phyloP scores from a whole-genome alignment of 2,329 filamentous ascomycete genomes.

The Verticillium longisporum region DNA sequence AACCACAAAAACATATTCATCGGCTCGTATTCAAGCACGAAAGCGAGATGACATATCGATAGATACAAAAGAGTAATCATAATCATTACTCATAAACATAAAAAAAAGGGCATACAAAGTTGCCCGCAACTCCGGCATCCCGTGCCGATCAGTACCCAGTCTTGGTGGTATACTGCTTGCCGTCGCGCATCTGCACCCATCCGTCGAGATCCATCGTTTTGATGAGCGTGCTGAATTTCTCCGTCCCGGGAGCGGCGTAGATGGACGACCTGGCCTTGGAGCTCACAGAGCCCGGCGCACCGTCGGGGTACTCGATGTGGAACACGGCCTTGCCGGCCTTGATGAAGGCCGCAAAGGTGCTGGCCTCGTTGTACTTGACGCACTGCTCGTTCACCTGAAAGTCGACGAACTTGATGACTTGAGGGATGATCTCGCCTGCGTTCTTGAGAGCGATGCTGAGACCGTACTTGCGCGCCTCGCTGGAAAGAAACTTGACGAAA shows the following conservation, averaged over 20 bases:
- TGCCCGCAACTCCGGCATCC: not conserved
- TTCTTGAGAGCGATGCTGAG: conserved; percentile 65
- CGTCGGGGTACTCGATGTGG: conserved; percentile 63
- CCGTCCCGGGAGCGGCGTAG: conserved; percentile 36
- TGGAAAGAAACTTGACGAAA: conserved; percentile 56
- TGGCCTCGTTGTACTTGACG: conserved; percentile 52
- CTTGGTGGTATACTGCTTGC: conserved; percentile 4
- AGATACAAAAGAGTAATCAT: too few relatives aligned
- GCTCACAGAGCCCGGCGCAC: conserved; percentile 28
- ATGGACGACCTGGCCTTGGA: conserved; percentile 24
- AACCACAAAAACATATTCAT: too few relatives aligned
- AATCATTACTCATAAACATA: not conserved
- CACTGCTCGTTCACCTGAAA: conserved; percentile 69
- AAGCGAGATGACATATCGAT: too few relatives aligned
- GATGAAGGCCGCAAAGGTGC: conserved; percentile 50
- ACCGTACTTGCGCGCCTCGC: conserved; percentile 42
- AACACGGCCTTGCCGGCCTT: conserved; percentile 60
- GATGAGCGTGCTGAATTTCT: conserved; percentile 55
- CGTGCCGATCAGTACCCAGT: not conserved
- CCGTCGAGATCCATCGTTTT: conserved; percentile 59
- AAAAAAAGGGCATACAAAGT: not conserved
- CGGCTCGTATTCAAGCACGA: too few relatives aligned
- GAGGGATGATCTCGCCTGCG: conserved; percentile 49
- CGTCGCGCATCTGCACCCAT: conserved; percentile 52
- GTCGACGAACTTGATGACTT: conserved; percentile 42